A percentile compares a stretch with the other conserved stretches of the same genome.
These are phyloP conservation scores for Gynostemma pentaphyllum DNA, from an alignment of 306 rosid species.

Conservation along the genomic window DNA sequence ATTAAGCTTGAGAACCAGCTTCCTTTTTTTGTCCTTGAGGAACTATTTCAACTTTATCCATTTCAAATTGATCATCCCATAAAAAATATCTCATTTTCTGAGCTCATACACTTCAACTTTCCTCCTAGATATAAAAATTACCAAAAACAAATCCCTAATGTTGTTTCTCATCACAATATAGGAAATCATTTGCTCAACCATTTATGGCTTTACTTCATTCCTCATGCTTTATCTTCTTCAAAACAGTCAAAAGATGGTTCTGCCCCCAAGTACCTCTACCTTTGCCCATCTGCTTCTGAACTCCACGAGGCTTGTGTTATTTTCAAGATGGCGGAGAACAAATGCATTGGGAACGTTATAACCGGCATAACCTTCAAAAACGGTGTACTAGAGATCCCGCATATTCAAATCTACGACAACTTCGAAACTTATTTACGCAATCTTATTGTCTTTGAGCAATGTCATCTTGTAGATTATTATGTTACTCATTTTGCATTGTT, in stretches of 20 bases:
- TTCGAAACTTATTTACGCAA: not conserved
- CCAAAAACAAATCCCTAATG: too few species aligned
- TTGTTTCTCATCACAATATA: too few species aligned
- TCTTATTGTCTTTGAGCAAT: not conserved
- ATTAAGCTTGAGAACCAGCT: slow-evolving; percentile 64
- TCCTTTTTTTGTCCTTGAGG: slow-evolving; percentile 46
- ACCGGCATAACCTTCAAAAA: not conserved
- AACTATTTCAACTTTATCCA: slow-evolving; percentile 3
- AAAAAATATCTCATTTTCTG: too few species aligned
- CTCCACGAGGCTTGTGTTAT: not conserved
- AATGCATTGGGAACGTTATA: too few species aligned
- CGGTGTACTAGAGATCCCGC: not conserved
- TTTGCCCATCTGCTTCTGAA: not conserved
- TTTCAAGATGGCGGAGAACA: not conserved
- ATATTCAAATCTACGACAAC: not conserved
- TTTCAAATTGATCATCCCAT: too few species aligned
- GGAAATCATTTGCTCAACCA: too few species aligned
- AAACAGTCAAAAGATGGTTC: not conserved
- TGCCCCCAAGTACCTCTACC: too few species aligned
- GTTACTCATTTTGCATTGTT: not conserved
- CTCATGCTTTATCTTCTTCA: too few species aligned
- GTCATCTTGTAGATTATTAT: not conserved
- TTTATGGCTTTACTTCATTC: not conserved
- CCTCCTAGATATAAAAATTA: too few species aligned
- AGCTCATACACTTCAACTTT: too few species aligned